Percentiles rank a stretch among this genome's conserved stretches.
phyloP scores from a whole-genome alignment of 2,329 filamentous ascomycete genomes.

The Hortaea sp. region DNA sequence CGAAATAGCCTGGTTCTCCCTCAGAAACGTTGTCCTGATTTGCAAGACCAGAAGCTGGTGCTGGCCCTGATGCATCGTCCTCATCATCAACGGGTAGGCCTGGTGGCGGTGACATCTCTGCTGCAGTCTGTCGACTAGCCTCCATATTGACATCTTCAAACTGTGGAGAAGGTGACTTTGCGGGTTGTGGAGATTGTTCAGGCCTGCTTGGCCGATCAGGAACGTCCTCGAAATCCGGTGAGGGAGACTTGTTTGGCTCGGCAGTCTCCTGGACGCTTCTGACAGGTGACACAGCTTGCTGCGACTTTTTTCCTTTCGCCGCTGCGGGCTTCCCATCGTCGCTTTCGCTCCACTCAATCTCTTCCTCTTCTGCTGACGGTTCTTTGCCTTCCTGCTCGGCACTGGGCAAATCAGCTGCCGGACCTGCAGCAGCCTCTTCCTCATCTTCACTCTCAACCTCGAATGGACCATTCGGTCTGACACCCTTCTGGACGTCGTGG shows the following conservation, averaged over 20 bases:
- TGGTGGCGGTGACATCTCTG: not conserved
- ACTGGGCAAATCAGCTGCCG: no score
- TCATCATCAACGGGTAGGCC: not conserved
- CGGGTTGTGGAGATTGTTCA: not conserved
- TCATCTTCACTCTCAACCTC: constrained; percentile 8
- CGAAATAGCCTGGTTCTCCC: constrained; percentile 21
- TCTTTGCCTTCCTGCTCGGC: not conserved
- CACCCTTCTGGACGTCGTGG: no score
- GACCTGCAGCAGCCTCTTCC: not conserved
- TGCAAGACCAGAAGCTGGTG: constrained; percentile 23
- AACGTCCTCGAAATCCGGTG: not conserved
- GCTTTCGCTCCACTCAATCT: constrained; percentile 45
- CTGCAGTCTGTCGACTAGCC: constrained; percentile 4
- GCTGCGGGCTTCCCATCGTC: constrained; percentile 27
- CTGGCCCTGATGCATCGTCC: not conserved
- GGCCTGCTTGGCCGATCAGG: not conserved
- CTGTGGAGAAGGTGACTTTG: constrained; percentile 8
- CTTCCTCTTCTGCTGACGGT: constrained; percentile 20
- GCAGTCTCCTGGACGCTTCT: not conserved
- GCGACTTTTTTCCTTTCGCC: no score
- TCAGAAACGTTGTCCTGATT: constrained; percentile 18
- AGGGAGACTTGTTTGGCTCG: not conserved
- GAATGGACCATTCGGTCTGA: constrained; percentile 5
- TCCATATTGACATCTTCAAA: constrained; percentile 25
- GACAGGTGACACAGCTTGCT: not conserved